Percentiles rank a stretch among this genome's conserved stretches.
Conservation (phyloP, 1,284 basidiomycete species). For the Cryptococcus wingfieldii region DNA sequence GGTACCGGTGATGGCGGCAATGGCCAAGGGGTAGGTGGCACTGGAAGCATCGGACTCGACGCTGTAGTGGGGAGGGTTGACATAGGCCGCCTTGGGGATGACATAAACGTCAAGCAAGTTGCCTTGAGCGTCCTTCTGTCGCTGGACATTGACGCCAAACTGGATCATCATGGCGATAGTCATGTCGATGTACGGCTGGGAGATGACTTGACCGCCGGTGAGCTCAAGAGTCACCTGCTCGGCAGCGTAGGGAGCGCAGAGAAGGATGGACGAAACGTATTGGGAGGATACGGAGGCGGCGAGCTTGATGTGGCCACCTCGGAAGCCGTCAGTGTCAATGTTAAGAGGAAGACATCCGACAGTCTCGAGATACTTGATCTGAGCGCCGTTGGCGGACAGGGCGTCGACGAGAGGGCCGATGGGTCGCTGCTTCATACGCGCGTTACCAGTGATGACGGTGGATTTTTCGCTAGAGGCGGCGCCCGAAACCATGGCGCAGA, state of each 20-base stretch:
- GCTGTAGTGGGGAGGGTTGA: conserved; percentile 73
- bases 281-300: conserved; percentile 94
- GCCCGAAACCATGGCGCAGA: conserved; percentile 58
- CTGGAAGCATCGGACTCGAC: conserved; percentile 95
- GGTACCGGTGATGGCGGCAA: conserved; percentile 93
- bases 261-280: conserved; percentile 94
- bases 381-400: conserved; percentile 72
- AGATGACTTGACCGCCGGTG: conserved; percentile 89
- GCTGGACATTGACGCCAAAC: conserved; percentile 79
- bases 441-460: conserved; percentile 91
- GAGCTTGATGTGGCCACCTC: conserved; percentile 77
- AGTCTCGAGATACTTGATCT: conserved; percentile 72
- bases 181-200: conserved; percentile 99
- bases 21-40: conserved; percentile 93
- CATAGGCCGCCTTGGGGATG: conserved; percentile 77
- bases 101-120: conserved; percentile 73
- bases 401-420: conserved; percentile 96
- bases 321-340: conserved; percentile 78
- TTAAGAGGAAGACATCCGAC: conserved; percentile 83
- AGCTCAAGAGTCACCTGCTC: conserved; percentile 82
- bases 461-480: conserved; percentile 49
- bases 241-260: conserved; percentile 89
- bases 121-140: conserved; percentile 63
- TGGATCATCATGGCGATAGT: conserved; percentile 95
- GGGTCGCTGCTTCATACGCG: conserved; percentile 93